These are phyloP conservation scores for Tardiomyces digboiensis DNA, from an alignment of 1,139 yeast genomes.

Conservation along the genomic window DNA sequence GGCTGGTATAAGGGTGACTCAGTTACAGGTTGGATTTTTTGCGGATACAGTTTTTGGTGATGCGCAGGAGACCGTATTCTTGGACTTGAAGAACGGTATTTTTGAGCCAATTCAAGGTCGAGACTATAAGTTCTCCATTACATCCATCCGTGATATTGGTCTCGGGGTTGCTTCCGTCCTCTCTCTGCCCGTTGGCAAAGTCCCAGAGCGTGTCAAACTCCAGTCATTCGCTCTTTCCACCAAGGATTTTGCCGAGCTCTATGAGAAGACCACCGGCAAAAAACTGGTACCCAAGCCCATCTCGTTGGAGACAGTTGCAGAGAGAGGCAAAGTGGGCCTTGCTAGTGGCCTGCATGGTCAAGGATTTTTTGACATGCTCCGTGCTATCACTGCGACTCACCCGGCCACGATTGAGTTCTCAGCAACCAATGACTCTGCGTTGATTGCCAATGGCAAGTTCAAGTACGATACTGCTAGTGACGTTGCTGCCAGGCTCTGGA, in stretches of 20 bases:
- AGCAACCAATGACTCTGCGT: background rate
- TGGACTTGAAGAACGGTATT: background rate
- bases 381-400: background rate
- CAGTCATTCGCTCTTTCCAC: background rate
- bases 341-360: background rate
- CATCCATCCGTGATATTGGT: background rate
- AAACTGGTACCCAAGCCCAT: background rate
- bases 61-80: background rate
- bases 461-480: too few species aligned
- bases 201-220: background rate
- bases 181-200: background rate
- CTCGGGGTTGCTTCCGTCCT: background rate
- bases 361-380: background rate
- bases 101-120: background rate
- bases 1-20: background rate
- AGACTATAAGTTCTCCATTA: background rate
- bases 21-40: background rate
- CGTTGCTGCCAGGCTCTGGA: too few species aligned
- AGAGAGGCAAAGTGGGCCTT: background rate
- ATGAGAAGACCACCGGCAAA: background rate
- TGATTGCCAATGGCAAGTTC: background rate
- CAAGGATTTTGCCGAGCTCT: background rate
- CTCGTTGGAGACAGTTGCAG: background rate
- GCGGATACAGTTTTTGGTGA: background rate
- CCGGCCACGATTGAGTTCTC: background rate